A percentile compares a stretch with the other conserved stretches of the same genome.
Evolutionary conservation across 495 filamentous ascomycete genomes (phyloP).

Genomic region (Margaritispora aquatica): DNA sequence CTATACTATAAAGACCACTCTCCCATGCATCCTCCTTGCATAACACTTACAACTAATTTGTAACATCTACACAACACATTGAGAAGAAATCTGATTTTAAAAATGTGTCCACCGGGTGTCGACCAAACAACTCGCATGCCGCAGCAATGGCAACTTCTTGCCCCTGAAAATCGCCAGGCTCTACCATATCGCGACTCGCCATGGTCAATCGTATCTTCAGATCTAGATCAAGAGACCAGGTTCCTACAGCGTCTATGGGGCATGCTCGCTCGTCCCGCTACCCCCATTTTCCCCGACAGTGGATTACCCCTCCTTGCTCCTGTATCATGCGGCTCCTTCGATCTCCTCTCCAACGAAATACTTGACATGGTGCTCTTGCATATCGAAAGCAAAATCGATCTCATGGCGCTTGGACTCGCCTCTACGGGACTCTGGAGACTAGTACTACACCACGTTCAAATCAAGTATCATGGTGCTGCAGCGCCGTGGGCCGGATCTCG

Average conservation of each 20-base stretch:
- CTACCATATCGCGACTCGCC: background rate
- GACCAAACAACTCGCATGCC: background rate
- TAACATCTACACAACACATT: background rate
- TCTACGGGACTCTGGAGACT: background rate
- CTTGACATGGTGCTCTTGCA: background rate
- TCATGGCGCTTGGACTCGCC: background rate
- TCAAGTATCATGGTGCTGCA: background rate
- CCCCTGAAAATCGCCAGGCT: background rate
- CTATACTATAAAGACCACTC: background rate
- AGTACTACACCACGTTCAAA: background rate
- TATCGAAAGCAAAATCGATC: background rate
- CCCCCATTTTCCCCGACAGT: background rate
- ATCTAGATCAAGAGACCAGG: background rate
- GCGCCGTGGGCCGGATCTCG: background rate
- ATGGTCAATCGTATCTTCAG: no score
- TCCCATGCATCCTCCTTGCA: background rate
- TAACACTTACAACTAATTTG: background rate
- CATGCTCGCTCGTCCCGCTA: background rate
- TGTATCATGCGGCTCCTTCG: background rate
- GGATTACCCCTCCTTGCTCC: background rate
- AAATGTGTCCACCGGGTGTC: background rate
- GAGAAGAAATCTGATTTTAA: background rate
- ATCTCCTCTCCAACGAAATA: background rate
- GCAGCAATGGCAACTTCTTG: background rate
- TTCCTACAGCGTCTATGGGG: background rate